Evolutionary conservation across 805 yeast species (phyloP), one percentile per base, ranked within the genome.

Genomic region (Yamadazyma nakazawae): DNA sequence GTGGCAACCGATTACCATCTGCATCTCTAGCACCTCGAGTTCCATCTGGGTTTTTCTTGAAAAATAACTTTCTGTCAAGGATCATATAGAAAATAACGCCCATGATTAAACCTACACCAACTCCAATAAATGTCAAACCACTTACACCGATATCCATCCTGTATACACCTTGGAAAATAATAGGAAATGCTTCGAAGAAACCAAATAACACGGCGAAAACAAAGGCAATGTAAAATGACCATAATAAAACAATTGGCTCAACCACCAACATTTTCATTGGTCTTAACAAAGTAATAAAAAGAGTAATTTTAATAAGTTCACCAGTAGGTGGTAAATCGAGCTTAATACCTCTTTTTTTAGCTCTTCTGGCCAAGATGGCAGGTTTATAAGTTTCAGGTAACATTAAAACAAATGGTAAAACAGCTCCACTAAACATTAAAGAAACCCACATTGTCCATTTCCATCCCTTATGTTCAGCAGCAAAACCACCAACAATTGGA

Each of bases 361-460:
- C 88, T 61, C 92, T 75, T 35, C 62, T 66, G 49, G 68, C 74
- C 67, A 87, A 68, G 35, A 88, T 72, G 14, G 80, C 73, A n/a
- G 84, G 81, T 58, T 82, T 83, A 61, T 84, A 87, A 19, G 95
- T 88, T 65, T 88, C 96, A n/a, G 85, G 84, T 51, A 76, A 64
- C 0, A 75, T 18, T 3, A 79, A 41, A 10, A 81, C 70, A 42
- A 78, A 74, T 2, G 78, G 71, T 48, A 81, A 70, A 53, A 81
- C 68, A 2, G 77, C 74, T 34, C 84, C 85, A 30, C 85, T 82
- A 52, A 83, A 79, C 71, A 86, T 81, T 47, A 86, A 68, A 50
- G 82, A 78, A 24, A 85, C 84, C 88, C 88, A 85, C 50, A 58
- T 56, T 3, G 73, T 60, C 85, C 90, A 83, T 64, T 79, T 76